Base-by-base conservation (phyloP, 192 early-diverging fungal genomes). In the Gonapodya sp. region DNA sequence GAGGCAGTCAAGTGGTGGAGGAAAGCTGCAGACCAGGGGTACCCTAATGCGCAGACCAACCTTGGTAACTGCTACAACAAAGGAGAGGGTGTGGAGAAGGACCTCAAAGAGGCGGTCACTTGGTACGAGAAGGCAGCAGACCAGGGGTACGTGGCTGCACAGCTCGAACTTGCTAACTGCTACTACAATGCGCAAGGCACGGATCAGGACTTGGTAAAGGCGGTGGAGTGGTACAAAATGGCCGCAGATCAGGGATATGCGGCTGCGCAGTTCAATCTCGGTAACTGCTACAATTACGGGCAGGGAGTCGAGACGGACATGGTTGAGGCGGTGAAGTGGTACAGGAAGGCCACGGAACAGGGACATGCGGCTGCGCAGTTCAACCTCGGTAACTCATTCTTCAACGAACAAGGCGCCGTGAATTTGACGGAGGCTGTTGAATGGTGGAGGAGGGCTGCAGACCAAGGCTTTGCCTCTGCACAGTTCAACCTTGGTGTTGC, bases 101-200 rank as follows among this genome's bases (percentile, higher is more conserved):
- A 81, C 46, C 81, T 82, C 0, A 35, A 36, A 24, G 79, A 78
- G 37, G 89, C 89, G 0, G 89, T 87, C 1, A 64, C 82, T 0
- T 83, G 85, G 81, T 88, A 87, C 82, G 36, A 79, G 32, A 80
- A 79, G 74, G 89, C 89, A 0, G 89, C 88, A 2, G 35, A 78
- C 24, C 77, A 81, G 36, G 90, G 90, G 36, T 86, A 88, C 82
- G 85, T 87, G 0, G 86, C 87, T 81, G 90, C 87, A 2, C 85
- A 88, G 80, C 89, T 87, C 84, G 88, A 88, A 73, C 81, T 89
- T 18, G 90, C 83, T 34, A 83, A 87, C 34, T 90, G 88, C 83
- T 86, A 84, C 79, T 86, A 90, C 79, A 86, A 90, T 73, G 90
- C 87, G 18, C 84, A 87, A 80, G 90, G 90, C 2, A 80, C 85